These are phyloP conservation scores for Thermothelomyces thermophilus DNA, from an alignment of 2,329 filamentous ascomycete genomes.

Conservation along the genomic window DNA sequence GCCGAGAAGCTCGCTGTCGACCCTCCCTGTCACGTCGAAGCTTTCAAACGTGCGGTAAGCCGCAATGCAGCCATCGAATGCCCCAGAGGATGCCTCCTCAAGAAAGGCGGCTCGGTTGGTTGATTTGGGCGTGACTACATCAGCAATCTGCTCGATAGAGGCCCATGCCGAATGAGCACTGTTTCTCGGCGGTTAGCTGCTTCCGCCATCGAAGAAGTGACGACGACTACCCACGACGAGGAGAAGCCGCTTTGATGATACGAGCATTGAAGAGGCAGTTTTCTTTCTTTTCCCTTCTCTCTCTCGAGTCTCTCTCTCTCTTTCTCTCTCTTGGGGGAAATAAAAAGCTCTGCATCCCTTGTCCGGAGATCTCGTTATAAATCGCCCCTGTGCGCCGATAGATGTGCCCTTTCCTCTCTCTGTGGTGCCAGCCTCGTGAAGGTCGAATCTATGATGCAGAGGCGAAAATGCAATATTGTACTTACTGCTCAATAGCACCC, in stretches of 20 bases:
- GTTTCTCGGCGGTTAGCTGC: neutral
- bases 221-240: too few species aligned
- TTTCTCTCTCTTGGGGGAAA: too few species aligned
- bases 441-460: too few species aligned
- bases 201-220: neutral
- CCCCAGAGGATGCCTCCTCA: constrained; percentile 57
- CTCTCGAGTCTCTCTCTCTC: too few species aligned
- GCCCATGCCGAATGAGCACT: constrained; percentile 62
- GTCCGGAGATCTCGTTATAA: too few species aligned
- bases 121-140: constrained; percentile 57
- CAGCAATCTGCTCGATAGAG: constrained; percentile 53
- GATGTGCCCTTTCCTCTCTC: too few species aligned
- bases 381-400: too few species aligned
- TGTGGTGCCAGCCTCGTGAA: too few species aligned
- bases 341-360: too few species aligned
- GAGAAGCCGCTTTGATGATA: too few species aligned
- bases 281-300: too few species aligned
- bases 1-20: constrained; percentile 65
- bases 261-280: too few species aligned
- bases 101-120: constrained; percentile 62
- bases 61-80: constrained; percentile 57
- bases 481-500: constrained; percentile 58
- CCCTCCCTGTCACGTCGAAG: constrained; percentile 55
- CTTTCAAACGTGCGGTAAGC: constrained; percentile 68
- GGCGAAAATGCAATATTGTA: constrained; percentile 23